phyloP scores from a whole-genome alignment of 31 red algal genomes.

The Odonthalia washingtoniensis region DNA sequence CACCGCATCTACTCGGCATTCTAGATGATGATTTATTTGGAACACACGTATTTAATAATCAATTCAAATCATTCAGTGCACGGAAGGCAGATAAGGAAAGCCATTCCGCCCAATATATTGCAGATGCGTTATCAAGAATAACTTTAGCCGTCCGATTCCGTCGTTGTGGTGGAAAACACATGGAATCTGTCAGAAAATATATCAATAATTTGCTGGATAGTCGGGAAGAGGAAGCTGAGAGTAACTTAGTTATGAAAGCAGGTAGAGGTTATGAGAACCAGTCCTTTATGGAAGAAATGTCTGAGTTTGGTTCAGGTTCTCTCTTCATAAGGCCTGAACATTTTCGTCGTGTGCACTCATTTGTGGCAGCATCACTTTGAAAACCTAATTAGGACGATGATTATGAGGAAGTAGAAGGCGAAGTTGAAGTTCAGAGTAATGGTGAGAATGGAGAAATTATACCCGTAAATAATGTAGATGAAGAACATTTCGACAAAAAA shows the following conservation, averaged over 20 bases:
- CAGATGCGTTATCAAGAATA: not conserved
- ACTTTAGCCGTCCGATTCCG: not conserved
- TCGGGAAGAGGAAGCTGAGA: not conserved
- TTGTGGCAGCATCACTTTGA: too few species aligned
- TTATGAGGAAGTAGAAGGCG: not conserved
- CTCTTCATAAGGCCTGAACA: too few species aligned
- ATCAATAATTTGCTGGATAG: not conserved
- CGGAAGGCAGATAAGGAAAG: not conserved
- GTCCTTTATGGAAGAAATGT: too few species aligned
- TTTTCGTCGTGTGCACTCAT: too few species aligned
- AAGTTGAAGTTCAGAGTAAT: not conserved
- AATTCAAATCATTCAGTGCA: not conserved
- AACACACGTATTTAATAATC: not conserved
- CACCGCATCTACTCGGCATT: slow-evolving; percentile 4
- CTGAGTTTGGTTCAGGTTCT: too few species aligned
- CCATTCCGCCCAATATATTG: not conserved
- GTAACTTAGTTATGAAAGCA: too few species aligned
- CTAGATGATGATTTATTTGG: too few species aligned
- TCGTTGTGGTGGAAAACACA: not conserved
- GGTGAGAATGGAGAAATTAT: not conserved
- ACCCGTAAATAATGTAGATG: not conserved
- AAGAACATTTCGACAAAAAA: not conserved
- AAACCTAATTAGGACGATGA: too few species aligned
- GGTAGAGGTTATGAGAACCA: too few species aligned
- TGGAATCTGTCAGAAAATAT: not conserved